Base-by-base conservation (phyloP, 108 stramenopile species). In the Craspedostauros australis region DNA sequence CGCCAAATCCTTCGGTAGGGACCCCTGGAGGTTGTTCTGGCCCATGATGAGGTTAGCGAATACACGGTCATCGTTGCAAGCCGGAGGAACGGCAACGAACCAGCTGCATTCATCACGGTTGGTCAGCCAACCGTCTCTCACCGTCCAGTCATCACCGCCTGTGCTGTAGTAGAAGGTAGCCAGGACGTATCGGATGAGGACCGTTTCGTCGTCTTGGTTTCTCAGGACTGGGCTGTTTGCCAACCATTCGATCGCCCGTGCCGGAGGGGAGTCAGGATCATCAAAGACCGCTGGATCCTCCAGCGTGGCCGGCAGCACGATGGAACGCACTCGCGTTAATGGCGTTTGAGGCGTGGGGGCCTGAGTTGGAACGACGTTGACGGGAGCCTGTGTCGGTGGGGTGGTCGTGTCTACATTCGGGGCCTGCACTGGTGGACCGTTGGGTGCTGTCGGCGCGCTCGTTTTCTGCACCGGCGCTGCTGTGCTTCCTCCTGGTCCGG, bases 111-210 rank as follows among this genome's bases (percentile, higher is more conserved):
- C 68, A 43, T 69, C 68, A 27, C 56, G 51, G 31, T 70, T 47
- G 33, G 57, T 63, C 37, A 70, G 25, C 72, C 72, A 73, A n/a
- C 60, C 51, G 31, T n/a, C 58, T 21, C 57, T 66, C 20, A 47
- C 48, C n/a, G 46, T 45, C 74, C 74, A 75, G 3, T 28, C 16
- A 36, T 60, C 59, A 5, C 74, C 74, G 23, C 57, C 44, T 2
- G 74, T 69, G 29, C 45, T 37, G 49, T 57, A 75, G 41, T 75
- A 75, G 32, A 69, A 65, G 12, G 68, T 63, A 8, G 64, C 63
- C 22, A 75, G 34, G 2, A 59, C 55, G 57, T 58, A 75, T 0
- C 67, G 53, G 19, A 16, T 38, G 44, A 65, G 34, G 23, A 40
- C 54, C 46, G 65, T 52, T 39, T 61, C 66, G 16, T 45, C 53